Conservation (phyloP, 139 green algal genomes). For the Haematococcus sp. region DNA sequence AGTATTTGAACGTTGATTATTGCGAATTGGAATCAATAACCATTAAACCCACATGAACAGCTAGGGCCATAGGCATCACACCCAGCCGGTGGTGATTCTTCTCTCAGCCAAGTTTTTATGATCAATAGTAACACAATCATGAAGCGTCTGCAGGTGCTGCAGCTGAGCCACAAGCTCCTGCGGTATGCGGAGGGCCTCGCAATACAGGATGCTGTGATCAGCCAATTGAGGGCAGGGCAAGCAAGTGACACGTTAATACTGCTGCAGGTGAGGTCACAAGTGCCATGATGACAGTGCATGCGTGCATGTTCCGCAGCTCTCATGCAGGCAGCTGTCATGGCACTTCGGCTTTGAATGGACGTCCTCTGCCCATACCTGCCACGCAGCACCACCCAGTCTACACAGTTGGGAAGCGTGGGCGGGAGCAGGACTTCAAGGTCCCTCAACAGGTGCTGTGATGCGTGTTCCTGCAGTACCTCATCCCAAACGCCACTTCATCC, state of each 20-base stretch:
- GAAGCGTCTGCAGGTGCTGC: too few relatives aligned
- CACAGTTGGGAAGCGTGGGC: slow-evolving; percentile 84
- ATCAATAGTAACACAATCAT: too few relatives aligned
- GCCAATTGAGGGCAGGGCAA: slow-evolving; percentile 83
- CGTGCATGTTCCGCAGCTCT: too few relatives aligned
- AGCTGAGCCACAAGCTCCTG: not conserved
- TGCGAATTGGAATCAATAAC: too few relatives aligned
- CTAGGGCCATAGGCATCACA: too few relatives aligned
- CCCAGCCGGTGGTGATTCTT: too few relatives aligned
- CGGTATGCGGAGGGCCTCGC: slow-evolving; percentile 85
- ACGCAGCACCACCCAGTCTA: slow-evolving; percentile 77
- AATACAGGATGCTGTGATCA: slow-evolving; percentile 73
- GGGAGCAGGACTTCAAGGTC: slow-evolving; percentile 49
- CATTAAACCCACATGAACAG: too few relatives aligned
- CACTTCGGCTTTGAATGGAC: too few relatives aligned
- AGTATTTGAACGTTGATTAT: too few relatives aligned
- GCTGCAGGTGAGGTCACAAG: slow-evolving; percentile 39
- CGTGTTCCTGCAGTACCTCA: too few relatives aligned
- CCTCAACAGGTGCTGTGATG: slow-evolving; percentile 31
- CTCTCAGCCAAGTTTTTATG: too few relatives aligned
- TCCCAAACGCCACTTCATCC: not conserved
- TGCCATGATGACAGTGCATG: not conserved
- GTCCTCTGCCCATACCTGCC: not conserved
- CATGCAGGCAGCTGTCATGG: too few relatives aligned
- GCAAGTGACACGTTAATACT: slow-evolving; percentile 56